These are phyloP conservation scores for Endogone sp. DNA, from an alignment of 192 early-diverging fungal species.

Conservation along the genomic window DNA sequence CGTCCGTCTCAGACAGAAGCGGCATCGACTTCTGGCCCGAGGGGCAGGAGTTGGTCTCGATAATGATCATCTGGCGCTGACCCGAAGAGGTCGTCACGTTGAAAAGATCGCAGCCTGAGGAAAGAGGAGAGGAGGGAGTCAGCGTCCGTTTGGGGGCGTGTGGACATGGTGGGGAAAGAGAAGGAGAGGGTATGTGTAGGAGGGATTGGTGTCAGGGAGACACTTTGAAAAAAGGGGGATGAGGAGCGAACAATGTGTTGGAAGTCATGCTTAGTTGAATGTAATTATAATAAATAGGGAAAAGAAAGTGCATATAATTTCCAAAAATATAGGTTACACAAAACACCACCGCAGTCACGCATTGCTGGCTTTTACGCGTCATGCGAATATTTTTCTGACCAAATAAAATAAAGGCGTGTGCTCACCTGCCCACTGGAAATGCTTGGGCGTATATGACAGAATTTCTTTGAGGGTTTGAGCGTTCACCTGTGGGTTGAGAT, in stretches of 20 bases:
- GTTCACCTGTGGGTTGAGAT: conserved; percentile 81
- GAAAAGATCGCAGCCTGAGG: conserved; percentile 77
- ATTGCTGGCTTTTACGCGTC: no score
- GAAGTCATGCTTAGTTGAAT: no score
- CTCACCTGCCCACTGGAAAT: conserved; percentile 83
- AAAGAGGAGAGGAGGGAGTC: neutral
- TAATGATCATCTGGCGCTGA: conserved; percentile 88
- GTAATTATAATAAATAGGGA: no score
- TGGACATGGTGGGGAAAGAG: neutral
- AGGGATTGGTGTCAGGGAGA: neutral
- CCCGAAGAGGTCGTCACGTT: conserved; percentile 81
- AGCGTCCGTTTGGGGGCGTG: neutral
- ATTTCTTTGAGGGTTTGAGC: conserved; percentile 54
- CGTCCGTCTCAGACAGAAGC: conserved; percentile 70
- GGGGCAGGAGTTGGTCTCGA: conserved; percentile 90
- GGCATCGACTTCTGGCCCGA: conserved; percentile 93
- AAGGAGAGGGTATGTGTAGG: neutral
- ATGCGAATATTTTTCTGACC: no score
- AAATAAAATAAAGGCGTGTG: conserved; percentile 2
- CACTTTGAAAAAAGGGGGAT: no score
- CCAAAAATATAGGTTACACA: no score
- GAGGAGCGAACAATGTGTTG: no score
- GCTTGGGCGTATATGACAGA: conserved; percentile 64
- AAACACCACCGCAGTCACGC: no score
- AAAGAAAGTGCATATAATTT: no score